A percentile compares a stretch with the other conserved stretches of the same genome.
phyloP scores from a whole-genome alignment of 2,329 filamentous ascomycete genomes.

The Fusarium luffae region DNA sequence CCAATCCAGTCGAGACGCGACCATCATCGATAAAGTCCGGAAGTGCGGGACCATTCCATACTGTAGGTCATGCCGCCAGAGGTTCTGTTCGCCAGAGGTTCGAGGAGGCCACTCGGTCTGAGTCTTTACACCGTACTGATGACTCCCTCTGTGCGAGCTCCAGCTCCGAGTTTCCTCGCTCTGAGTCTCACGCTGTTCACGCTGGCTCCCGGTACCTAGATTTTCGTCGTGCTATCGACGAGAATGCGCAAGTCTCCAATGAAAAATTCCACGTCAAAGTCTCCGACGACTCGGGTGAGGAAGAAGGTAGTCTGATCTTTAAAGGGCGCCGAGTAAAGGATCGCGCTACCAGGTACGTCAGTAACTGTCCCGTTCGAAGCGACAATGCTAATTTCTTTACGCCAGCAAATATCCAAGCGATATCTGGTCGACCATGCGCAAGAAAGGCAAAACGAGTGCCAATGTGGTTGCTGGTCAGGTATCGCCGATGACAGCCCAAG shows the following conservation, averaged over 20 bases:
- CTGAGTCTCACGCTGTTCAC: constrained; percentile 40
- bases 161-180: constrained; percentile 38
- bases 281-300: constrained; percentile 45
- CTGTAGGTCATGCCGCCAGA: constrained; percentile 17
- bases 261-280: constrained; percentile 17
- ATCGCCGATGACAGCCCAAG: constrained; percentile 64
- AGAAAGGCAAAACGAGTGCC: constrained; percentile 62
- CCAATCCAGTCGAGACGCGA: constrained; percentile 4
- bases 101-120: constrained; percentile 50
- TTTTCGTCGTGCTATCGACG: constrained; percentile 40
- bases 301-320: constrained; percentile 52
- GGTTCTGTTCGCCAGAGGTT: constrained; percentile 36
- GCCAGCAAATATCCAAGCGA: constrained; percentile 57
- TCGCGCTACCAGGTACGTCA: constrained; percentile 47
- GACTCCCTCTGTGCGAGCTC: constrained; percentile 37
- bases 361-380: not conserved
- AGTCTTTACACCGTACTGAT: constrained; percentile 44
- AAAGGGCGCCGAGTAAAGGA: constrained; percentile 50
- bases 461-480: constrained; percentile 59
- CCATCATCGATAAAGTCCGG: not conserved
- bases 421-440: constrained; percentile 63
- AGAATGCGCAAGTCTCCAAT: constrained; percentile 16
- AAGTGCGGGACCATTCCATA: constrained; percentile 35
- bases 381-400: constrained; percentile 24
- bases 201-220: constrained; percentile 45